Conservation (phyloP, 495 filamentous ascomycete genomes). For the Geoglossum glabrum region DNA sequence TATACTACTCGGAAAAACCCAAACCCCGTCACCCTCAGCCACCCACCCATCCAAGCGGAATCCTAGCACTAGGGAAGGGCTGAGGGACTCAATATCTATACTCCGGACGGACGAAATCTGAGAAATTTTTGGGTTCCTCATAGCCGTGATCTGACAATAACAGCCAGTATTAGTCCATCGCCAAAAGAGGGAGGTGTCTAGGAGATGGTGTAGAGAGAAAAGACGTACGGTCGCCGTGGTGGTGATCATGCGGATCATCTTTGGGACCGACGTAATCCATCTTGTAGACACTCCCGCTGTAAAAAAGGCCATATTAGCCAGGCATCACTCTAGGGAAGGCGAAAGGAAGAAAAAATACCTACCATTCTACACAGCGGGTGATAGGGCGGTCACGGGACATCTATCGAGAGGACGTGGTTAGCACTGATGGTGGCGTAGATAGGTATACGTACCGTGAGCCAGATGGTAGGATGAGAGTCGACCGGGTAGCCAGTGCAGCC, state of each 20-base stretch:
- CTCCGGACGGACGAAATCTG: conserved; percentile 77
- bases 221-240: conserved; percentile 17
- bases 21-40: too few relatives aligned
- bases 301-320: neutral
- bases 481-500: conserved; percentile 89
- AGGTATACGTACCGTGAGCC: conserved; percentile 53
- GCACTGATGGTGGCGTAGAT: neutral
- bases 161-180: neutral
- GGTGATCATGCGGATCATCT: conserved; percentile 33
- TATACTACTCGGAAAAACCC: too few relatives aligned
- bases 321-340: neutral
- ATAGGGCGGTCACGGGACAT: conserved; percentile 77
- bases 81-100: too few relatives aligned
- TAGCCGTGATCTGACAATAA: conserved; percentile 25
- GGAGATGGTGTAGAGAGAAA: neutral
- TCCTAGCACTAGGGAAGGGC: too few relatives aligned
- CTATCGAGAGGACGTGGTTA: conserved; percentile 19
- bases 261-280: conserved; percentile 83
- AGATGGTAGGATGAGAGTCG: conserved; percentile 77
- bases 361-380: conserved; percentile 90
- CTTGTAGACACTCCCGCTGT: conserved; percentile 73
- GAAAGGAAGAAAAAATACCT: conserved; percentile 14
- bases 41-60: too few relatives aligned
- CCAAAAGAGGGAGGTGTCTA: neutral
- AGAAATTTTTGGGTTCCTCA: conserved; percentile 78